Evolutionary conservation across 345 rosid species (phyloP), one percentile per base, ranked within the genome.

Genomic region (Moricandia moricandioides): DNA sequence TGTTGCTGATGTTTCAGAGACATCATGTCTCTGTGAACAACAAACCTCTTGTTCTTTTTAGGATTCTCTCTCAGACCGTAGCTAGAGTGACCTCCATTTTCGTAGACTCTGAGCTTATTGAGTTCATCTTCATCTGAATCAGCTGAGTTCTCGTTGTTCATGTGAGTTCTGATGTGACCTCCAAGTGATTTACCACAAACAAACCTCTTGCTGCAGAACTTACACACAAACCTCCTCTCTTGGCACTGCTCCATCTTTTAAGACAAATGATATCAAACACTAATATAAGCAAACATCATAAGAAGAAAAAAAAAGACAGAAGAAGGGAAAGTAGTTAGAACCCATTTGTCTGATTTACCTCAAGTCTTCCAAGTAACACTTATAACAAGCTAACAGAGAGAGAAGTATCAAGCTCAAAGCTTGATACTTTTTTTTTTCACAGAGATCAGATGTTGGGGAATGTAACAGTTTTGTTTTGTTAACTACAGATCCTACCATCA

Each of bases 161-260:
- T 83, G 73, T 92, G 98, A 84, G 91, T 88, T 84, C 96, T 86
- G 71, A 92, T 85, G 78, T 92, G 98, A 60, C 98, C 95, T 40
- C 98, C 96, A 16, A 92, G 85, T 61, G 96, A 88, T 84, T 90
- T 92, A 21, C 95, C 96, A 78, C 95, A 88, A 9, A 88, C 83
- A 45, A 80, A 92, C 73, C 80, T 85, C 84, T 88, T 92, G 85
- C 78, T 78, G 81, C 98, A 88, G 75, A 67, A 86, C 85, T 82
- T 92, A 83, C 98, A 92, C 21, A 79, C 83, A 65, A 85, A 92
- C 78, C 80, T 85, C 85, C 78, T 87, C 83, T 83, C 85, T 63
- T 78, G 84, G 83, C 62, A 82, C 59, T 77, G 66, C 62, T 90
- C 96, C 96, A 89, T 86, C 68, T 65, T 57, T 21, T 39, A 33